phyloP scores from a whole-genome alignment of 2,329 filamentous ascomycete genomes.

The Alternaria novae-zelandiae region DNA sequence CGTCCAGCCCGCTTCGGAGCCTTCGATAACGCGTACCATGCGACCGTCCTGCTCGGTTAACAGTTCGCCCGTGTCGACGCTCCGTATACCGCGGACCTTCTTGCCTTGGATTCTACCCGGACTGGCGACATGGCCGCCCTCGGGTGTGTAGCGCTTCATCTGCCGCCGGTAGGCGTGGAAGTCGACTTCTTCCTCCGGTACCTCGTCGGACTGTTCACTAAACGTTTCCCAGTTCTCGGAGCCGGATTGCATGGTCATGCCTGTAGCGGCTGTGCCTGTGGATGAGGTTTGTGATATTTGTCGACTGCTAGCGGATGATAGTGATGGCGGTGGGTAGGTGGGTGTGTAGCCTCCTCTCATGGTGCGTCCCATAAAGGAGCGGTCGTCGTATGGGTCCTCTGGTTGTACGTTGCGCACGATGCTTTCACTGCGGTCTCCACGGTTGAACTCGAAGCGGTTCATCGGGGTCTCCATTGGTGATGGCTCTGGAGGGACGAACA shows the following conservation, averaged over 20 bases:
- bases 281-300: constrained; percentile 74
- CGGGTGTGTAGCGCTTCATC: constrained; percentile 65
- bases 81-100: constrained; percentile 53
- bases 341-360: constrained; percentile 35
- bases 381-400: constrained; percentile 83
- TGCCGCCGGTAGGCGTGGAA: constrained; percentile 78
- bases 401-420: constrained; percentile 68
- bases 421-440: constrained; percentile 60
- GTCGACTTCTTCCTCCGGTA: constrained; percentile 71
- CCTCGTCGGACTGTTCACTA: constrained; percentile 77
- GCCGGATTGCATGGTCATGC: constrained; percentile 72
- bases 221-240: constrained; percentile 99
- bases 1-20: constrained; percentile 62
- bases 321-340: constrained; percentile 35
- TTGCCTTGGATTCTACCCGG: constrained; percentile 45
- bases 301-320: constrained; percentile 53
- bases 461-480: constrained; percentile 51
- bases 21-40: constrained; percentile 53
- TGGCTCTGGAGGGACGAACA: constrained; percentile 63
- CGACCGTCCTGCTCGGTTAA: constrained; percentile 52
- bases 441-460: constrained; percentile 47
- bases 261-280: constrained; percentile 43
- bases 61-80: constrained; percentile 51
- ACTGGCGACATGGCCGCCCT: constrained; percentile 43
- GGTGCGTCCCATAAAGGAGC: constrained; percentile 43